Percentiles rank a stretch among this genome's conserved stretches.
These are phyloP conservation scores for Cryptococcus depauperatus DNA, from an alignment of 1,284 basidiomycete genomes.

Conservation along the genomic window DNA sequence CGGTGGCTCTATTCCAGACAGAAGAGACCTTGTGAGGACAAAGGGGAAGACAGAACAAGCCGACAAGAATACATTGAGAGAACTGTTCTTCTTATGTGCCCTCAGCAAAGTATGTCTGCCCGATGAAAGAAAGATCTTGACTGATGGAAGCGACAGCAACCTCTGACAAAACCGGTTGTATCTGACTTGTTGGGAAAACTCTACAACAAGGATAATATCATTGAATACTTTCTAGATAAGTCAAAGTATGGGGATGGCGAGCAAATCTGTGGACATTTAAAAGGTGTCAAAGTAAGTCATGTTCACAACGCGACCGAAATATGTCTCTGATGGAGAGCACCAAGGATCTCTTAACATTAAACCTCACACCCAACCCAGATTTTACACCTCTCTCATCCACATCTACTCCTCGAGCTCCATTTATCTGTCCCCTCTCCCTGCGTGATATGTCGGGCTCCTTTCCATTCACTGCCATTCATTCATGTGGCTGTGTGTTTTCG, in stretches of 20 bases:
- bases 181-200: slow-evolving; percentile 82
- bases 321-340: no score
- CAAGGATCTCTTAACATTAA: slow-evolving; percentile 80
- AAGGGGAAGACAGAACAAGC: slow-evolving; percentile 53
- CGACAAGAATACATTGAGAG: slow-evolving; percentile 72
- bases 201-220: slow-evolving; percentile 85
- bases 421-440: slow-evolving; percentile 78
- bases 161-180: slow-evolving; percentile 76
- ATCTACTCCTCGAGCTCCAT: slow-evolving; percentile 53
- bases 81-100: slow-evolving; percentile 85
- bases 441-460: slow-evolving; percentile 89
- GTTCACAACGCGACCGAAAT: neutral
- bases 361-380: slow-evolving; percentile 62
- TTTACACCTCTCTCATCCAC: slow-evolving; percentile 34
- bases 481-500: slow-evolving; percentile 67
- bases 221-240: slow-evolving; percentile 77
- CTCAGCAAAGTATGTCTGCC: slow-evolving; percentile 66
- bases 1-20: slow-evolving; percentile 45
- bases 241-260: slow-evolving; percentile 69
- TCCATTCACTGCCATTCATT: slow-evolving; percentile 75
- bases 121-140: neutral
- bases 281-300: slow-evolving; percentile 67
- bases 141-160: slow-evolving; percentile 49
- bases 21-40: slow-evolving; percentile 44
- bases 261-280: slow-evolving; percentile 75